Evolutionary conservation across 768 basidiomycete genomes (phyloP), one percentile per base, ranked within the genome.

Genomic region (Psilocybe sp.): DNA sequence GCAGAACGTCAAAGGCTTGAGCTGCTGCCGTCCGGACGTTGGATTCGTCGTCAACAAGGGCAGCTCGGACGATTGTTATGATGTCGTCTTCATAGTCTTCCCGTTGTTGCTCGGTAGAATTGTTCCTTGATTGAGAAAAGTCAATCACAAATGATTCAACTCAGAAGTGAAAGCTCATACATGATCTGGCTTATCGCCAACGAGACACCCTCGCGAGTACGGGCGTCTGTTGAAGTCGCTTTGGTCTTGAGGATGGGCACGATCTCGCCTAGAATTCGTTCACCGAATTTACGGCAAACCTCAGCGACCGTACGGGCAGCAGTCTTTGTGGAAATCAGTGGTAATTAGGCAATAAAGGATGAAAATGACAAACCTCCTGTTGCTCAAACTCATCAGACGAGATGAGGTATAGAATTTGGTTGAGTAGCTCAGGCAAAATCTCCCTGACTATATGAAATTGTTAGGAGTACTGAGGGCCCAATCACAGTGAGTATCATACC

Each of bases 281-380:
- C 97, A 13, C 97, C 96, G 58, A 95, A 95, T 68, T 98, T 98
- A 65, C 89, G 87, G 65, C 92, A 97, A 0, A 98, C 67, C 64
- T 99, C 96, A 10, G 82, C 80, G 6, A 90, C 81, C 2, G 94
- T 97, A 35, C 92, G 80, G 13, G 82, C 80, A n/a, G 92, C 92
- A 18, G 89, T 96, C 92, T 95, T 35, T 48, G 5, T 42, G 50
- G 13, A n/a, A 47, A 45, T 46, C 45, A 52, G 36, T 40, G 32
- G 15, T 4, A 34, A 46, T 44, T 5, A 19, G 34, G 23, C 46
- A 47, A 33, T 18, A 34, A 19, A 16, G n/a, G 20, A 12, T 38
- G 20, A 7, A 9, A 18, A 15, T 8, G 65, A 7, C 23, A 39
- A 50, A 92, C 93, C 82, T 98, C 95, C 71, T 92, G 84, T 62